phyloP scores from a whole-genome alignment of 1,284 basidiomycete genomes.

The Austroboletus novae-zelandiae region DNA sequence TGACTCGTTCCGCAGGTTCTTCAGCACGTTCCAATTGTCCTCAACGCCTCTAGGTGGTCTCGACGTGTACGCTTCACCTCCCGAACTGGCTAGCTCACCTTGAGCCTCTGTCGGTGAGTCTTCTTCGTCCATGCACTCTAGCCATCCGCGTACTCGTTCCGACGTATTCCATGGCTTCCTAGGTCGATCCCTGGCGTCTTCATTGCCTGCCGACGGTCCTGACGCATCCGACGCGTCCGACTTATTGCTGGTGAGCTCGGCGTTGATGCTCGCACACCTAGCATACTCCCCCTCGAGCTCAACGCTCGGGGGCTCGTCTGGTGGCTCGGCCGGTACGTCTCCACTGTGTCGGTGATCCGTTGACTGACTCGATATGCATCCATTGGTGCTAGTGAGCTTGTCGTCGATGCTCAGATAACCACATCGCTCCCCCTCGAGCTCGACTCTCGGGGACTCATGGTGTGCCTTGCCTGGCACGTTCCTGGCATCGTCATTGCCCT shows the following conservation, averaged over 20 bases:
- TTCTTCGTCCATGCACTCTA: background rate
- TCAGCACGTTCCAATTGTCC: background rate
- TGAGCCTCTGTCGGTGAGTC: background rate
- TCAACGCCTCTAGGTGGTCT: background rate
- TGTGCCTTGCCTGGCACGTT: no score
- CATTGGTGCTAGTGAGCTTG: no score
- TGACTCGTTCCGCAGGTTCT: no score
- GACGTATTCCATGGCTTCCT: background rate
- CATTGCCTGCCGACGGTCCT: background rate
- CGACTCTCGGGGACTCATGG: no score
- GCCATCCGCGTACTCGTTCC: background rate
- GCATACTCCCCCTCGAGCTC: background rate
- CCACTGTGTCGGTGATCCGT: no score
- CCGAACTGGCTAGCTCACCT: background rate
- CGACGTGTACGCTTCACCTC: background rate
- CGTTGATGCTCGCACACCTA: background rate
- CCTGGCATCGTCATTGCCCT: no score
- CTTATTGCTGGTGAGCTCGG: background rate
- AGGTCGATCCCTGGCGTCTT: background rate
- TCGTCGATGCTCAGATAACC: no score
- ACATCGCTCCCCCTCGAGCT: no score
- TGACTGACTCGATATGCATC: no score
- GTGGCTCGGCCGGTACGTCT: background rate
- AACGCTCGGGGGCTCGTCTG: background rate
- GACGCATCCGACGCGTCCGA: background rate